Evolutionary conservation across 371 early-diverging fungal species (phyloP), one percentile per base, ranked within the genome.

Genomic region (Catenaria anguillulae): DNA sequence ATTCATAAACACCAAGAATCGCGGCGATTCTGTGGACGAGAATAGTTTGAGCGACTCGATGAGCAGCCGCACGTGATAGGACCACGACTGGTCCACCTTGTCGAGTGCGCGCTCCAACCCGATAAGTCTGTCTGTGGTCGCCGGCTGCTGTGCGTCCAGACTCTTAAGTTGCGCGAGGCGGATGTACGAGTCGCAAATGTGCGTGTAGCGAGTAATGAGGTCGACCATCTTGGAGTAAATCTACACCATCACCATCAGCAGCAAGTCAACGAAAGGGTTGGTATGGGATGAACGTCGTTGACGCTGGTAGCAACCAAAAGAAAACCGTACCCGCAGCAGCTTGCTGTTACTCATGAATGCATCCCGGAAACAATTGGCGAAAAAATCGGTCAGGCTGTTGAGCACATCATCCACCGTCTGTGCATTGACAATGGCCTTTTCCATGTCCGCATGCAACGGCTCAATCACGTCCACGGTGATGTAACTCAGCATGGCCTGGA

Each of bases 341-440:
- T 85, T 88, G 23, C 80, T 73, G 59, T 86, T 85, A 19, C 89
- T 90, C 56, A 95, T 71, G 83, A 93, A 89, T 65, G 89, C 90
- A 70, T 93, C 88, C 67, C 85, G 88, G 37, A 96, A 72, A 59
- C 91, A 92, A 4, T 83, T 78, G 64, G 92, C 90, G 61, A 93
- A 66, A 63, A 91, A 92, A 56, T 87, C 87, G 17, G 80, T 77
- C 70, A 93, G 95, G 35, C 78, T 70, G 62, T 80, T 73, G 12
- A 89, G 66, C n/a, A 96, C 80, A 50, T 92, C 83, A 63, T 93
- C 92, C 6, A 93, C 89, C 0, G 93, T 93, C 4, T 77, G 70
- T 2, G 76, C 83, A 70, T 73, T 37, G 5, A 19, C 26, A 6
- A 63, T 21, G 31, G 3, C 42, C 10, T n/a, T 17, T 24, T 35